These are phyloP conservation scores for Cardamine chenopodiifolia DNA, from an alignment of 345 rosid genomes.

Conservation along the genomic window DNA sequence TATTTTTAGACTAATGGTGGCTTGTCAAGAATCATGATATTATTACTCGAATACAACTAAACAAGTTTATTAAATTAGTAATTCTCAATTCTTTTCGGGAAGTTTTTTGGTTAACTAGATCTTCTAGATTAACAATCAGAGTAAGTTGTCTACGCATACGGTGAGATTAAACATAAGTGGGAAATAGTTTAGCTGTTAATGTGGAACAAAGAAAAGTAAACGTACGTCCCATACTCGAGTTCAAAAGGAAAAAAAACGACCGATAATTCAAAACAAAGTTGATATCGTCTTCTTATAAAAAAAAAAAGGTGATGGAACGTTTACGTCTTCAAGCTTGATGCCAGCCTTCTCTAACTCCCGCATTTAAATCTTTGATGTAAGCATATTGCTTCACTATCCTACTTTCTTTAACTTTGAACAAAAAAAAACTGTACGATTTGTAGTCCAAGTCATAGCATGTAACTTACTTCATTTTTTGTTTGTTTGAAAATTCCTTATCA, in stretches of 20 bases:
- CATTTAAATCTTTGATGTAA: not conserved
- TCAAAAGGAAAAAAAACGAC: not conserved
- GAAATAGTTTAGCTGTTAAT: not conserved
- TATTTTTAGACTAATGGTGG: not conserved
- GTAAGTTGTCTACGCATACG: not conserved
- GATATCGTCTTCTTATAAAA: not conserved
- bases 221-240: constrained; percentile 5
- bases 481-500: too few relatives aligned
- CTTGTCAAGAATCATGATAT: not conserved
- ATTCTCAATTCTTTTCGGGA: not conserved
- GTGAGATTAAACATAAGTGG: not conserved
- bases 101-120: not conserved
- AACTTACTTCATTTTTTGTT: too few relatives aligned
- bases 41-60: not conserved
- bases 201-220: constrained; percentile 33
- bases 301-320: not conserved
- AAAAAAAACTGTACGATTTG: not conserved
- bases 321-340: not conserved
- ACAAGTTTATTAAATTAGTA: not conserved
- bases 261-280: not conserved
- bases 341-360: not conserved
- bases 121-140: not conserved
- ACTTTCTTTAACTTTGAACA: not conserved
- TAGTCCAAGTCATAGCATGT: not conserved
- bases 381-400: not conserved